Evolutionary conservation across 164 flowering plant species (phyloP), one percentile per base, ranked within the genome.

Genomic region (Dillenia suffruticosa): DNA sequence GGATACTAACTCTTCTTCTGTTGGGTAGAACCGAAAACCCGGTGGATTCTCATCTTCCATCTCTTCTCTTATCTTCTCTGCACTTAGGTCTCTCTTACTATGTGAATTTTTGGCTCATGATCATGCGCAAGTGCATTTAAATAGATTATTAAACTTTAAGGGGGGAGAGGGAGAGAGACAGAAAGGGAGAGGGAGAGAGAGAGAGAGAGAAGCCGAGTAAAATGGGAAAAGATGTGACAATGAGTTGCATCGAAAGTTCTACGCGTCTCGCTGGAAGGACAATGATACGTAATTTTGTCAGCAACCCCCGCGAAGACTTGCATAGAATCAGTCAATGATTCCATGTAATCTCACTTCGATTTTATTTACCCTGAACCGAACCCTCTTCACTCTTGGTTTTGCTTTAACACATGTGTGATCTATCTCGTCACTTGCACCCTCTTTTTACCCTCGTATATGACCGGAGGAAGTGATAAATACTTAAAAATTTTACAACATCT

Each of bases 11-110:
- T 86, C 91, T 57, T 78, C 86, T 46, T 86, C 91, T 2, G 86
- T 83, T 12, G 88, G 91, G 65, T 70, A 86, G 72, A 86, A 86
- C 2, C 91, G 81, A 72, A 66, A 81, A 2, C 91, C 88, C 0
- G 77, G 81, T 9, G 77, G 70, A 44, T 58, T n/a, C 49, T 70
- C 63, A 61, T 61, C 68, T 69, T 67, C 70, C 52, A 43, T 51
- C 40, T 5, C 8, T 52, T 0, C 51, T 14, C 7, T 9, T 24
- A 4, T 16, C 49, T 13, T 17, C 40, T 32, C 40, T 0, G 40
- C 40, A 32, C 40, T 4, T 6, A 32, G 6, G 40, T 32, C 40
- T 46, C 12, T 53, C 12, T 17, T 51, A 10, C 9, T 46, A 12
- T 9, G 10, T 63, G 2, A 1, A 43, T 2, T 3, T 26, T n/a